Evolutionary conservation across 2,329 filamentous ascomycete genomes (phyloP), one percentile per base, ranked within the genome.

Genomic region (Ophiostoma sp.): DNA sequence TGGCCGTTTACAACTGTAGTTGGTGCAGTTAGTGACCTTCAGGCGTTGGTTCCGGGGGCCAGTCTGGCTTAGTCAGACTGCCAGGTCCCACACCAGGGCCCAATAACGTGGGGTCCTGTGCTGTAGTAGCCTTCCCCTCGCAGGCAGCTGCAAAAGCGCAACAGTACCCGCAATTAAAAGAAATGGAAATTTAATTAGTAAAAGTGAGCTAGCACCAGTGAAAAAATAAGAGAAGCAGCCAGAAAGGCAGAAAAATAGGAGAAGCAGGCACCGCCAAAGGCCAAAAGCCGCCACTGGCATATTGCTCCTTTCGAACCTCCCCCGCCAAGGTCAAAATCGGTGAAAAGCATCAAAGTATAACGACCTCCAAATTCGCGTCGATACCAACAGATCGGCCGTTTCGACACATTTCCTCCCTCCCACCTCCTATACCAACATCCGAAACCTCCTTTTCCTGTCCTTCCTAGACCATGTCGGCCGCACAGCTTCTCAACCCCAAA

Each of bases 401-500:
- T 28, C 72, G n/a, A 59, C 64, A n/a, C 1, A 5, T 7, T 17
- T 36, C 28, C 19, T 57, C 61, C 25, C n/a, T 12, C 9, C 39
- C 19, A 12, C 17, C 15, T 19, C n/a, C 59, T 25, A 28, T 42
- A 12, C 48, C 36, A 42, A 28, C 57, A 66, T 15, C 39, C 55
- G 50, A 66, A 55, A 66, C 36, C 22, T n/a, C 31, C 61, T 39
- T 48, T 66, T 17, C 42, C 48, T 25, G n/a, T 45, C 31, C 48
- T 50, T 66, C 25, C 69, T 48, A 50, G n/a, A 79, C 77, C 75
- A 98, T 98, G 96, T 98, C 95, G 85, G 96, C 96, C 79, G 95
- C 96, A 81, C 95, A 98, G 86, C 91, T 99, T 80, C 92, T 99
- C 78, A 99, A 99, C 85, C 96, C 96, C 76, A 99, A 99, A 88